These are phyloP conservation scores for Didymella pinodella DNA, from an alignment of 2,329 filamentous ascomycete species.

Conservation along the genomic window DNA sequence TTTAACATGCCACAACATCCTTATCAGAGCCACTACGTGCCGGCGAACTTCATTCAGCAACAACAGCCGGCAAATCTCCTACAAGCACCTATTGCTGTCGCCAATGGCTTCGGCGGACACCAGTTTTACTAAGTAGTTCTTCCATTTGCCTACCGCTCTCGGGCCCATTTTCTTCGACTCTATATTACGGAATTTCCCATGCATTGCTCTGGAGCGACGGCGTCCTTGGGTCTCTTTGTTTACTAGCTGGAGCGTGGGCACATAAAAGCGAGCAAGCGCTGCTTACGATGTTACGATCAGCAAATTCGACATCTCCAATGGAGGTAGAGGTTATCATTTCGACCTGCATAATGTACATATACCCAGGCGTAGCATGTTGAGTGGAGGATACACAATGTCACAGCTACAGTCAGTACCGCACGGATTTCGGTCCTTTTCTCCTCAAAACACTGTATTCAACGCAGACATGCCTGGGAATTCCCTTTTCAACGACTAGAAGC, in stretches of 20 bases:
- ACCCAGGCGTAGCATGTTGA: slow-evolving; percentile 16
- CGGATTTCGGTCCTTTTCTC: not conserved
- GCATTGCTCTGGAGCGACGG: slow-evolving; percentile 14
- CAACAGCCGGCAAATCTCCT: slow-evolving; percentile 33
- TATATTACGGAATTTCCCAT: slow-evolving; percentile 10
- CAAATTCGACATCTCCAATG: not conserved
- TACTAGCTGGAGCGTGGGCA: not conserved
- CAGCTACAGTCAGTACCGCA: slow-evolving; percentile 7
- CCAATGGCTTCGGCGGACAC: slow-evolving; percentile 34
- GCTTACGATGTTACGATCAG: slow-evolving; percentile 18
- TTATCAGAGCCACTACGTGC: slow-evolving; percentile 81
- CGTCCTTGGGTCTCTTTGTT: slow-evolving; percentile 3
- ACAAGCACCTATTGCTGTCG: slow-evolving; percentile 30
- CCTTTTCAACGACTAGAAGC: too few species aligned
- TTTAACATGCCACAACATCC: slow-evolving; percentile 81
- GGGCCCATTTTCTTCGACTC: slow-evolving; percentile 4
- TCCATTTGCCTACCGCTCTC: not conserved
- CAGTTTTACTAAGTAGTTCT: slow-evolving; percentile 27
- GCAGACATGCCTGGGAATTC: too few species aligned
- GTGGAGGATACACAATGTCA: slow-evolving; percentile 13
- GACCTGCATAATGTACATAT: slow-evolving; percentile 19
- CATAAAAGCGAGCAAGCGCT: slow-evolving; percentile 13
- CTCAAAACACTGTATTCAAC: too few species aligned
- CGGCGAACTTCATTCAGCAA: slow-evolving; percentile 64
- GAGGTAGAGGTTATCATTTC: slow-evolving; percentile 4